Base-by-base conservation (phyloP, 202 grass and related monocot species). In the Sporobolus alterniflorus region DNA sequence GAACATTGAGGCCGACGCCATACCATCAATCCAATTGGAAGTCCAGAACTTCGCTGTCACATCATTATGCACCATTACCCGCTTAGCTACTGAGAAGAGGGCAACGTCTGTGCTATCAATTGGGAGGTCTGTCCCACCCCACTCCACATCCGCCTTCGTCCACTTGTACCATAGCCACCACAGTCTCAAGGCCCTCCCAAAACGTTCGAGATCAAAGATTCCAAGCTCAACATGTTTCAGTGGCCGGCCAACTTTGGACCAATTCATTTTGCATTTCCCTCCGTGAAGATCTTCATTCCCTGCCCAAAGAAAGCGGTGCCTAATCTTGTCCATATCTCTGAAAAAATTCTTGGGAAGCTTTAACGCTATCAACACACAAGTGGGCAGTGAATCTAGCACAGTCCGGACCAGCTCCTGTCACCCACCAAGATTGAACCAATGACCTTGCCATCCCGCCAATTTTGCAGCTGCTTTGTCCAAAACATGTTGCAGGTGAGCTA, bases 381-480 rank as follows among this genome's bases (percentile, higher is more conserved):
- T 18, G 0, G 32, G 31, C 1, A 65, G 7, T 1, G 62, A 20
- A 1, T 7, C n/a, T 0, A 65, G 0, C 2, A 65, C 32, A 0
- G 62, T 11, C 0, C 9, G 1, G 0, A 65, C 9, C 0, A 65
- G 17, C 0, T 21, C 62, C 0, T 3, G 2, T 3, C 62, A 17
- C 0, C 62, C 62, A 1, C 17, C 62, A 0, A 33, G 1, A 0
- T 9, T 65, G 0, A 65, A 0, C 0, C 34, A 8, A 0, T 18
- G 9, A 0, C 62, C 16, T 21, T 39, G 62, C 62, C 62, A 65
- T 9, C 62, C 62, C 0, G 32, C 5, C 0, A 65, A 0, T 3
- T n/a, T 36, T 0, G 17, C 4, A 2, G 4, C 9, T 1, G 17
- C 62, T 1, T 0, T 8, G 7, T 64, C 31, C 7, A 20, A 17